Evolutionary conservation across 176 grass and related monocot species (phyloP).

Genomic region (Paspalum vaginatum): DNA sequence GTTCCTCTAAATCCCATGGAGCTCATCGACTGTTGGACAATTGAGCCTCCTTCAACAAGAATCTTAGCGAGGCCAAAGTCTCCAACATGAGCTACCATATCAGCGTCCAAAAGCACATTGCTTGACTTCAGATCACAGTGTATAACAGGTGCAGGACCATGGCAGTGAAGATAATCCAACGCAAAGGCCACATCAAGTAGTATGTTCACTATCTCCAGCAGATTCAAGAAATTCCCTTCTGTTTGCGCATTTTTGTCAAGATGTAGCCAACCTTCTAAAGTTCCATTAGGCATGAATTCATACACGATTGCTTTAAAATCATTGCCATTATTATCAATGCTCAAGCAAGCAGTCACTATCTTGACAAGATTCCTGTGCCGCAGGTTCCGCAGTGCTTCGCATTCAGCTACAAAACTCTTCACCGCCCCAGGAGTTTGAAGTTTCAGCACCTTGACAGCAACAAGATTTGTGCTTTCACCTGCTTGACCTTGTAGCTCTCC

Average conservation of each 20-base stretch:
- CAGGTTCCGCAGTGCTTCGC: constrained; percentile 33
- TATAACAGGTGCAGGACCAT: constrained; percentile 21
- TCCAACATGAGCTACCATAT: constrained; percentile 37
- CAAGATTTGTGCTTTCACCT: neutral
- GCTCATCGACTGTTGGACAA: neutral
- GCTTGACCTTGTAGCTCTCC: neutral
- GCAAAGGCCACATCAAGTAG: constrained; percentile 42
- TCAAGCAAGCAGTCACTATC: constrained; percentile 41
- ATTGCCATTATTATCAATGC: constrained; percentile 35
- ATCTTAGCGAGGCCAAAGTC: constrained; percentile 29
- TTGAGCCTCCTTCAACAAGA: constrained; percentile 20
- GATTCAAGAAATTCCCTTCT: neutral
- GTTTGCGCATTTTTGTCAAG: neutral
- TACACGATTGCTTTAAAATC: constrained; percentile 50
- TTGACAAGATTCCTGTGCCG: constrained; percentile 40
- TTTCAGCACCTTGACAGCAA: constrained; percentile 51
- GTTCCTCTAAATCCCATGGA: constrained; percentile 1
- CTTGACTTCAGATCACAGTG: constrained; percentile 40
- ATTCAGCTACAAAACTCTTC: constrained; percentile 43
- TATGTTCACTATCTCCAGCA: constrained; percentile 32
- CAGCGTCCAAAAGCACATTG: constrained; percentile 31
- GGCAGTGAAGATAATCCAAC: constrained; percentile 44
- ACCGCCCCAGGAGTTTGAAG: constrained; percentile 5
- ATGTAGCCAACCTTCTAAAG: constrained; percentile 45
- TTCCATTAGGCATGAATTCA: constrained; percentile 31